These are phyloP conservation scores for Aspergillus ochraceus DNA, from an alignment of 2,329 filamentous ascomycete genomes.

Conservation along the genomic window DNA sequence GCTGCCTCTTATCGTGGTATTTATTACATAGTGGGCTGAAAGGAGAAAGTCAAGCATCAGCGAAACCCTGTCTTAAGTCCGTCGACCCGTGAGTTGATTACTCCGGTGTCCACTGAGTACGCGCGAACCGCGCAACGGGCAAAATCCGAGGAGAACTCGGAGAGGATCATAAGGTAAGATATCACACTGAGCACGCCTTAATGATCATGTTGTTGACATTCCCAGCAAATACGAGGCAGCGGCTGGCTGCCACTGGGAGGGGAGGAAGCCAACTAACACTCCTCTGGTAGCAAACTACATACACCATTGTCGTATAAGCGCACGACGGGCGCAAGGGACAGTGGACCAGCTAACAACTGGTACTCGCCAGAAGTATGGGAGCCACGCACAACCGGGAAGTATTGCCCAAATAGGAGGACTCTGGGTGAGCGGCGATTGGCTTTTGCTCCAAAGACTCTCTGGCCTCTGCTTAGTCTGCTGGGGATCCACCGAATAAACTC, in stretches of 20 bases:
- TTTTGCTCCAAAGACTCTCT: not conserved
- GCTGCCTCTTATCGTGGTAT: not conserved
- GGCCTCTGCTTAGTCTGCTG: not conserved
- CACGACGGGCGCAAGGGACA: not conserved
- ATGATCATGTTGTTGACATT: not conserved
- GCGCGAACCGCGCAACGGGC: constrained; percentile 17
- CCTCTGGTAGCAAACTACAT: not conserved
- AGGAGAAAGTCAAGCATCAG: not conserved
- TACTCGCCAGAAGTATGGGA: not conserved
- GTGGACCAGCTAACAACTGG: not conserved
- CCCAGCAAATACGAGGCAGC: not conserved
- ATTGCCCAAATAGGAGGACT: not conserved
- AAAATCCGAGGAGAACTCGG: constrained; percentile 2
- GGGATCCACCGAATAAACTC: not conserved
- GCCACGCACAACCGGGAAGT: not conserved
- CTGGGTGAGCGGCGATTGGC: not conserved
- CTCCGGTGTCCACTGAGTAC: not conserved
- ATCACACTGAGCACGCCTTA: not conserved
- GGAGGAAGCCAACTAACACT: not conserved
- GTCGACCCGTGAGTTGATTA: not conserved
- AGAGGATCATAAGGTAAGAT: too few species aligned
- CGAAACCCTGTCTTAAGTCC: not conserved
- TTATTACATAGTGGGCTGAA: not conserved
- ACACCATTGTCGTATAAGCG: not conserved
- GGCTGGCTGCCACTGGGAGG: too few species aligned